Evolutionary conservation across 176 grass and related monocot genomes (phyloP), one percentile per base, ranked within the genome.

Genomic region (Avena insularis): DNA sequence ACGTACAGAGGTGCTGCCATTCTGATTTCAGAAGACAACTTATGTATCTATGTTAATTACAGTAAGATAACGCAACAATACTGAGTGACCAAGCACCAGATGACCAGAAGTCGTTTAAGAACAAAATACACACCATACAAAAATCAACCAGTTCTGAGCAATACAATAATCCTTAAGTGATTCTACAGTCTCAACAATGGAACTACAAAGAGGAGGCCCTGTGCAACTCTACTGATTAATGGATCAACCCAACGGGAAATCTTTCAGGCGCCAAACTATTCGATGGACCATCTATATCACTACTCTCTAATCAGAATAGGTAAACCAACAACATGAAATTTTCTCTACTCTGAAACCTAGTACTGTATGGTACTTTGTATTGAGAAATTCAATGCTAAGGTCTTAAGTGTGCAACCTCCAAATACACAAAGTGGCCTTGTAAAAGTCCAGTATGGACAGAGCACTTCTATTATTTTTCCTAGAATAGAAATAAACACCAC

Each of bases 311-410:
- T 71, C 48, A 55, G 7, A 75, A 58, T 5, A 71, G 69, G 58
- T 2, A 79, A 25, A 80, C 31, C 46, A 74, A 65, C 58, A 25
- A 46, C 40, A 67, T 59, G 36, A 16, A 74, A 55, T 16, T 45
- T 63, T 56, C 54, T 82, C 61, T 61, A 86, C 40, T 62, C n/a
- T 47, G 71, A 40, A 90, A 61, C 31, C 45, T 15, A 47, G 78
- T 79, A 35, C 33, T 35, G 33, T 35, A 5, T 2, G 29, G 12
- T 5, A 86, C 27, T 54, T 54, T 78, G 27, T 70, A 56, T 23
- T 50, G n/a, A 50, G 56, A 78, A 70, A 77, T 84, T 71, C 2
- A 63, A 75, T 82, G 47, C 15, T 79, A 74, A 19, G 15, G 27
- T 9, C 15, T 50, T 27, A 82, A 62, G 43, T 8, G 43, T 40